phyloP scores from a whole-genome alignment of 176 grass and related monocot genomes.

The Oryza nivara region DNA sequence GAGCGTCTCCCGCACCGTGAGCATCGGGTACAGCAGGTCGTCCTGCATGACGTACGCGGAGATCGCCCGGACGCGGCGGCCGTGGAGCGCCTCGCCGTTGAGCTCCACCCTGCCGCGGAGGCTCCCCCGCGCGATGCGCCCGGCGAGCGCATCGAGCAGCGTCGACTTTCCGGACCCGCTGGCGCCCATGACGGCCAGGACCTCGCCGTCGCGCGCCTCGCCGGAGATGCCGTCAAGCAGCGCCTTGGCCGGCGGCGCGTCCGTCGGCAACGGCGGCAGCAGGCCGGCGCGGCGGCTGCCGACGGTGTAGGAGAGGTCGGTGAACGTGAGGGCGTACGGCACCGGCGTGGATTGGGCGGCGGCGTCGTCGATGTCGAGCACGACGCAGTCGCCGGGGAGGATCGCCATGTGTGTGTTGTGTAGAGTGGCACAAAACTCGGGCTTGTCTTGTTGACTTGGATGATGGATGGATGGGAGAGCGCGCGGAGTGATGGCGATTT shows the following conservation, averaged over 20 bases:
- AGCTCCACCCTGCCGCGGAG: conserved; percentile 61
- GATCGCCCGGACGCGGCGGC: conserved; percentile 63
- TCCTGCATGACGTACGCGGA: conserved; percentile 95
- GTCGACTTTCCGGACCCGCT: conserved; percentile 93
- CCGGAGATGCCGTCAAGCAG: conserved; percentile 70
- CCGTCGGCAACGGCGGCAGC: neutral
- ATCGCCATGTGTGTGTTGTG: neutral
- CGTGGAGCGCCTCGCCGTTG: conserved; percentile 64
- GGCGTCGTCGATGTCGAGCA: neutral
- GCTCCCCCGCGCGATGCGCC: conserved; percentile 56
- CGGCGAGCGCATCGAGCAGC: conserved; percentile 74
- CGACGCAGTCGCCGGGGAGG: neutral
- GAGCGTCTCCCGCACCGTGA: conserved; percentile 84
- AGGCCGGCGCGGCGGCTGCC: conserved; percentile 16
- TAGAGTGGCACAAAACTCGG: no score
- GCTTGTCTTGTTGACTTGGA: no score
- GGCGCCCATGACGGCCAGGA: conserved; percentile 81
- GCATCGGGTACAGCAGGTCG: conserved; percentile 91
- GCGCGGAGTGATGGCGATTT: no score
- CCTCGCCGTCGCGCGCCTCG: conserved; percentile 64
- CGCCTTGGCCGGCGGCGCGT: conserved; percentile 44
- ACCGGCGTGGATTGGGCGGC: neutral
- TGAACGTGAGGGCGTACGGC: conserved; percentile 49
- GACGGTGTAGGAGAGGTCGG: conserved; percentile 52
- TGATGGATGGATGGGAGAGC: no score